Base-by-base conservation (phyloP, 2,329 filamentous ascomycete genomes). In the Daldinia sp. region DNA sequence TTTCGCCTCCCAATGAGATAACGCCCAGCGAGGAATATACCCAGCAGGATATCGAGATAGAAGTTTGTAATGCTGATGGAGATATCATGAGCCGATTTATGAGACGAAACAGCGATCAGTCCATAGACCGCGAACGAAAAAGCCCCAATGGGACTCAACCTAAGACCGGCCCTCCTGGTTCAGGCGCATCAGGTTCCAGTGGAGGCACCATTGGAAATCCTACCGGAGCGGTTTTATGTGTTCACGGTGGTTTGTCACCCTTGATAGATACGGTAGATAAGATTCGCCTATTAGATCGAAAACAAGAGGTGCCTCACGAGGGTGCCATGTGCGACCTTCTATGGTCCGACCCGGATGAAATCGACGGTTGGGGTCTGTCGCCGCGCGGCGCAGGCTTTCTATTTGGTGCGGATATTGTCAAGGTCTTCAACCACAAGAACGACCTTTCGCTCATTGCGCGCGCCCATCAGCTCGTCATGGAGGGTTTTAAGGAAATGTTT, bases 401-500 rank as follows among this genome's bases (percentile, higher is more conserved):
- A 12, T 99, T 99, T 73, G 96, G 96, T 58, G 91, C 93, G 3
- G 94, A 98, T 78, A 98, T 98, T 65, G 95, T 98, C 76, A 97
- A 96, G 76, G 90, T 90, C 72, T 99, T 99, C 84, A 99, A 98
- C 81, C 91, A 98, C 81, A 89, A 90, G 65, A 99, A 99, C 79
- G 93, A 97, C 77, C 87, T 99, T 30, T 93, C 91, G 23, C 86
- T 99, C 59, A 96, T 99, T 72, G 96, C 95, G 18, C 89, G 96
- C 62, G 96, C 96, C 0, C 96, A 99, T 78, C 96, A 99, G 80
- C 89, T 99, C 23, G 96, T 99, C 72, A 99, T 98, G 96, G 96
- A 99, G 79, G 96, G 96, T 0, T 99, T 98, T 81, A 98, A 98
- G 82, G 96, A 98, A 79, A 98, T 98, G 94, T 99, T 98, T 77